phyloP scores from a whole-genome alignment of 352 stramenopile genomes.

The Pythium angustatum region DNA sequence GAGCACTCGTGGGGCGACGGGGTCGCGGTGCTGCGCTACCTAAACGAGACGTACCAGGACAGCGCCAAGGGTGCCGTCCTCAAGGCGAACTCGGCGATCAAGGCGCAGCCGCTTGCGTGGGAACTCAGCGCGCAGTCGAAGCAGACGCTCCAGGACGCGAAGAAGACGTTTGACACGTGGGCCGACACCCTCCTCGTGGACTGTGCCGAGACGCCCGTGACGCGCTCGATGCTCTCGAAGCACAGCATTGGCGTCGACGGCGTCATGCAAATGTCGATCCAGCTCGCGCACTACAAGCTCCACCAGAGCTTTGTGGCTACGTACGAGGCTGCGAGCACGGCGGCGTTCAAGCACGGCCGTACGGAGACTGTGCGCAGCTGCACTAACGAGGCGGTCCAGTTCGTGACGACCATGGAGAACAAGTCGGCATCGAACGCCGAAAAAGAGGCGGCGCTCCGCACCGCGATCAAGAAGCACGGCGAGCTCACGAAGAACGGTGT shows the following conservation, averaged over 20 bases:
- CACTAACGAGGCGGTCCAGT: constrained; percentile 81
- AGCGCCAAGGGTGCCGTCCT: constrained; percentile 76
- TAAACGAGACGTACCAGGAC: constrained; percentile 88
- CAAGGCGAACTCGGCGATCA: constrained; percentile 28
- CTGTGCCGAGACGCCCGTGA: constrained; percentile 75
- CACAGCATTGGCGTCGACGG: constrained; percentile 86
- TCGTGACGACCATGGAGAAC: constrained; percentile 75
- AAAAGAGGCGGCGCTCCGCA: constrained; percentile 64
- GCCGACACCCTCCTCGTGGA: constrained; percentile 60
- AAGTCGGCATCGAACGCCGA: constrained; percentile 48
- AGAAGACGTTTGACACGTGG: constrained; percentile 73
- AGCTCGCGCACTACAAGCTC: constrained; percentile 86
- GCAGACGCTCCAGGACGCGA: constrained; percentile 64
- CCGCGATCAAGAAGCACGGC: constrained; percentile 84
- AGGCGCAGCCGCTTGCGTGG: constrained; percentile 57
- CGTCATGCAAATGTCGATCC: constrained; percentile 92
- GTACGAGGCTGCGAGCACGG: constrained; percentile 89
- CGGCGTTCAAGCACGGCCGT: constrained; percentile 90
- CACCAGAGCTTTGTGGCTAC: constrained; percentile 83
- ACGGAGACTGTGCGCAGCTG: constrained; percentile 90
- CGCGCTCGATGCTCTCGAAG: constrained; percentile 53
- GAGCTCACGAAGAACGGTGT: constrained; percentile 90
- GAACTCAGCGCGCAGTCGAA: constrained; percentile 60
- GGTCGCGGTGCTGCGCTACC: constrained; percentile 85
- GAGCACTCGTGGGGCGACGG: constrained; percentile 85